These are phyloP conservation scores for Vitis labrusca DNA, from an alignment of 164 flowering plant species.

Conservation along the genomic window DNA sequence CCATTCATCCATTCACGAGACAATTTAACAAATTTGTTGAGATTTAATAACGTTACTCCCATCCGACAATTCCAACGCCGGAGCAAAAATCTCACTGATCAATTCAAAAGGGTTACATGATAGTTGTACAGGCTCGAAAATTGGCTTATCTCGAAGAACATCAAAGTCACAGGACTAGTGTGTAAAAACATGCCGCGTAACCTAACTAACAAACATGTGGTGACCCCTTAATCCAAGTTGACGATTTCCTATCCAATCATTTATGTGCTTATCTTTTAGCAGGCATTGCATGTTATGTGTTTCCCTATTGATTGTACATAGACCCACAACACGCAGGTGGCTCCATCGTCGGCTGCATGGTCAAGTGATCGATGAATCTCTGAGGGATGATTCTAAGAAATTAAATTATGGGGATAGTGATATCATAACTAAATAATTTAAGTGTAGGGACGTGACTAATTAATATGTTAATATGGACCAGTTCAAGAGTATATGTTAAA, in stretches of 20 bases:
- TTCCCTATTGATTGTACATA: not conserved
- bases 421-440: not conserved
- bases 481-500: too few relatives aligned
- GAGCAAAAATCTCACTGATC: too few relatives aligned
- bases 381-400: not conserved
- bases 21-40: too few relatives aligned
- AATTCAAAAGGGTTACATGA: too few relatives aligned
- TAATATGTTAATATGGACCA: too few relatives aligned
- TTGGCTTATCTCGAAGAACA: too few relatives aligned
- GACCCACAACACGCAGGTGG: not conserved
- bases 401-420: not conserved
- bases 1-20: too few relatives aligned
- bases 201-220: conserved; percentile 6
- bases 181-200: not conserved
- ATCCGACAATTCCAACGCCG: too few relatives aligned
- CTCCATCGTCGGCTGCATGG: not conserved
- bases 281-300: conserved; percentile 21
- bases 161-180: not conserved
- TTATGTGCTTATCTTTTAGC: conserved; percentile 10
- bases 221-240: conserved; percentile 13
- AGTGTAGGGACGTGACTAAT: too few relatives aligned
- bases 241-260: conserved; percentile 17
- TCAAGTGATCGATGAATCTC: not conserved
- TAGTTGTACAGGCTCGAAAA: too few relatives aligned
- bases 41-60: too few relatives aligned